A percentile compares a stretch with the other conserved stretches of the same genome.
phyloP scores from a whole-genome alignment of 2,329 filamentous ascomycete species.

The Helotiales sp. region DNA sequence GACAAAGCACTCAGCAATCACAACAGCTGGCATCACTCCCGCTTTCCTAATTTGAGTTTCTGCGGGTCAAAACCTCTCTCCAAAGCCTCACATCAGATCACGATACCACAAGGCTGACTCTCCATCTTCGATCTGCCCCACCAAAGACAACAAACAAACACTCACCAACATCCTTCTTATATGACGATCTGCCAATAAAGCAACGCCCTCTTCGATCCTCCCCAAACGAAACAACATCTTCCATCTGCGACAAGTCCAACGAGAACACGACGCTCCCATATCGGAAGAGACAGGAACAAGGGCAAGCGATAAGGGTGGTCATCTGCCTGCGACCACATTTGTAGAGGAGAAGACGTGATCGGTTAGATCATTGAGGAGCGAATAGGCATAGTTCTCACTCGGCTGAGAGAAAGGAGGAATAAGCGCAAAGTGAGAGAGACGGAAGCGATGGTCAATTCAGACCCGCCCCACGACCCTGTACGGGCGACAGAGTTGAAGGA shows the following conservation, averaged over 20 bases:
- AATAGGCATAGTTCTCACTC: neutral
- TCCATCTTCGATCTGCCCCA: neutral
- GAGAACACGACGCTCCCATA: neutral
- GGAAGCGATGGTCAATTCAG: slow-evolving; percentile 27
- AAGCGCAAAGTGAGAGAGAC: neutral
- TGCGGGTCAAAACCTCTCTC: neutral
- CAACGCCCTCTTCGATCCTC: neutral
- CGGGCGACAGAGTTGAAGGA: slow-evolving; percentile 33
- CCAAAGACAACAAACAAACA: neutral
- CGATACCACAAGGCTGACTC: neutral
- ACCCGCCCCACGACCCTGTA: slow-evolving; percentile 15
- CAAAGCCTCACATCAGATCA: neutral
- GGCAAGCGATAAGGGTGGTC: neutral
- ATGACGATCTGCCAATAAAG: neutral
- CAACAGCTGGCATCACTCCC: neutral
- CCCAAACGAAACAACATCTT: neutral
- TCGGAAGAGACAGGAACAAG: neutral
- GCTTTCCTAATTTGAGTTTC: neutral
- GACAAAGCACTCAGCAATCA: neutral
- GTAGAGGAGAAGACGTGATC: neutral
- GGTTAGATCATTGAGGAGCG: neutral
- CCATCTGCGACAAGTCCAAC: neutral
- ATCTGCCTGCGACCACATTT: neutral
- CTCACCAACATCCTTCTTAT: neutral
- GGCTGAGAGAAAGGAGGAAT: neutral